Percentiles rank a stretch among this genome's conserved stretches.
Evolutionary conservation across 176 grass and related monocot genomes (phyloP).

Genomic region (Carex parvula): DNA sequence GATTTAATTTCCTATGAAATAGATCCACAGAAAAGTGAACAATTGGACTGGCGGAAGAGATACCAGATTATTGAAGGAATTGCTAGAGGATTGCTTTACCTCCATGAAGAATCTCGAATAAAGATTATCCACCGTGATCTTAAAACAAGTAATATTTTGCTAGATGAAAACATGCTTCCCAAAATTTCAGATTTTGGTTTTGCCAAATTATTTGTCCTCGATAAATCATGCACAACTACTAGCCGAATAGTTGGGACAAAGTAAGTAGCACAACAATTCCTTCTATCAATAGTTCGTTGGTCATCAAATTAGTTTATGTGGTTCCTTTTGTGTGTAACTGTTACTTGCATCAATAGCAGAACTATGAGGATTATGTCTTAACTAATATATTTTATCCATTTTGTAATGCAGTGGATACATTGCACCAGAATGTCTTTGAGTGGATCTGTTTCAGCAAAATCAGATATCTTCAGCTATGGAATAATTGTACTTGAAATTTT

Average conservation of each 20-base stretch:
- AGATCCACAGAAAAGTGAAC: constrained; percentile 37
- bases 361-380: too few species aligned
- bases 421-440: constrained; percentile 22
- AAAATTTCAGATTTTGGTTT: constrained; percentile 87
- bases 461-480: constrained; percentile 33
- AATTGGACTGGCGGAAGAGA: constrained; percentile 58
- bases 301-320: not conserved
- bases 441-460: constrained; percentile 26
- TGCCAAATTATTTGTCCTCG: constrained; percentile 68
- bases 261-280: constrained; percentile 35
- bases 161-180: constrained; percentile 59
- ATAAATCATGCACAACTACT: constrained; percentile 60
- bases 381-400: too few species aligned
- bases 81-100: constrained; percentile 62
- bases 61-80: constrained; percentile 73
- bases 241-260: constrained; percentile 72
- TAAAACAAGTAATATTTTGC: constrained; percentile 73
- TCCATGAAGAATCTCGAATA: constrained; percentile 74
- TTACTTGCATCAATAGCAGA: too few species aligned
- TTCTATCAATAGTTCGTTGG: too few species aligned
- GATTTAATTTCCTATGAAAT: not conserved
- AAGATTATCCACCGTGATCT: constrained; percentile 83
- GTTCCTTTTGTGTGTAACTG: not conserved
- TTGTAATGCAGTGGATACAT: constrained; percentile 36
- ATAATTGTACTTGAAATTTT: constrained; percentile 31